These are phyloP conservation scores for Puccinia sorghi DNA, from an alignment of 1,284 basidiomycete species.

Conservation along the genomic window DNA sequence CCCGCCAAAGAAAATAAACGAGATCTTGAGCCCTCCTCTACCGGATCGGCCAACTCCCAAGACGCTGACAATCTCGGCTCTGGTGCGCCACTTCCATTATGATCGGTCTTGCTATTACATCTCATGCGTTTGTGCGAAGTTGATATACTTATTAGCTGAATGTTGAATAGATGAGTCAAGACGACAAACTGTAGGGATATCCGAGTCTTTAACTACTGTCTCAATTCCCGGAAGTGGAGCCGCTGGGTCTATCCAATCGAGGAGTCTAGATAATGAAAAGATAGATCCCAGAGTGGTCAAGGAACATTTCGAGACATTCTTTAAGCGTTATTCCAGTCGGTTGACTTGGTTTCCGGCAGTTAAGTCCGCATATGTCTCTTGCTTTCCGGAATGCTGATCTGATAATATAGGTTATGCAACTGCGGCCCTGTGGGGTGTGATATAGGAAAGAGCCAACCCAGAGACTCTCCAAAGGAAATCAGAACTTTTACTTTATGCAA, in stretches of 20 bases:
- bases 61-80: slow-evolving; percentile 2
- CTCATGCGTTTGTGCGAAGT: neutral
- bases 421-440: neutral
- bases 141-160: neutral
- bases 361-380: neutral
- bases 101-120: no score
- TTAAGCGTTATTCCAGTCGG: slow-evolving; percentile 24
- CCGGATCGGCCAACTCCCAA: slow-evolving; percentile 5
- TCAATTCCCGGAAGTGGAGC: slow-evolving; percentile 26
- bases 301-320: slow-evolving; percentile 4
- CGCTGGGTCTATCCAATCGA: neutral
- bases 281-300: neutral
- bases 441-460: slow-evolving; percentile 1
- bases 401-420: neutral
- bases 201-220: slow-evolving; percentile 8
- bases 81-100: neutral
- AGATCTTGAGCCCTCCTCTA: neutral
- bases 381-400: neutral
- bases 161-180: neutral
- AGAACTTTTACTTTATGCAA: slow-evolving; percentile 16
- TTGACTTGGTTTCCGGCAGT: slow-evolving; percentile 28
- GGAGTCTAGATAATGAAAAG: neutral
- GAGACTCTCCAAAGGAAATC: slow-evolving; percentile 10
- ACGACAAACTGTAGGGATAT: neutral
- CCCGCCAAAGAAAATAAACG: slow-evolving; percentile 32